These are phyloP conservation scores for Lachancea kluyveri DNA, from an alignment of 805 yeast genomes.

Conservation along the genomic window DNA sequence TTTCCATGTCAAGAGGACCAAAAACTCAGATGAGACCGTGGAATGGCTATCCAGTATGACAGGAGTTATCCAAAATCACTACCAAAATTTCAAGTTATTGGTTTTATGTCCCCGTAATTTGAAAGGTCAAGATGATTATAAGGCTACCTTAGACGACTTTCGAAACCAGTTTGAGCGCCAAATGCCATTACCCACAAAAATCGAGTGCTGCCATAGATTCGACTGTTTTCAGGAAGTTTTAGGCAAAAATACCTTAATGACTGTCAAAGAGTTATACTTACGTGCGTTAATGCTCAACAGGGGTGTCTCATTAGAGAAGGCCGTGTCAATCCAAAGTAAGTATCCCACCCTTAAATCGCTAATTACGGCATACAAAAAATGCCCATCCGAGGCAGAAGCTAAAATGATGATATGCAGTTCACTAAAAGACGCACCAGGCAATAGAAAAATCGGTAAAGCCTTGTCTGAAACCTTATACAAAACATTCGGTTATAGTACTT, in stretches of 20 bases:
- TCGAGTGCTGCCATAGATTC: constrained; percentile 41
- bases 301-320: constrained; percentile 84
- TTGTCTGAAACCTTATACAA: constrained; percentile 24
- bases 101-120: constrained; percentile 49
- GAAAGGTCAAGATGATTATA: constrained; percentile 46
- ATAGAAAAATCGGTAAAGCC: constrained; percentile 27
- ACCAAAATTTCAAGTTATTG: constrained; percentile 37
- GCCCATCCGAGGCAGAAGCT: constrained; percentile 23
- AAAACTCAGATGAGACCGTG: constrained; percentile 69
- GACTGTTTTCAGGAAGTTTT: constrained; percentile 59
- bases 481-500: no score
- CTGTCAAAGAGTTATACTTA: constrained; percentile 70
- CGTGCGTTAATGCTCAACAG: constrained; percentile 70
- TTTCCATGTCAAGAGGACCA: constrained; percentile 64
- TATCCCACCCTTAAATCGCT: constrained; percentile 66
- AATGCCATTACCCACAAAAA: constrained; percentile 6
- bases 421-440: constrained; percentile 29
- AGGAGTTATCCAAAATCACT: constrained; percentile 42
- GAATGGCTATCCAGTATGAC: constrained; percentile 35
- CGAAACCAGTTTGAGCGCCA: constrained; percentile 37
- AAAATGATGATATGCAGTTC: constrained; percentile 20
- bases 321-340: constrained; percentile 61
- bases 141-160: constrained; percentile 36
- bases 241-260: constrained; percentile 61
- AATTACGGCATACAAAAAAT: constrained; percentile 23